These are phyloP conservation scores for Alternaria novae-zelandiae DNA, from an alignment of 2,329 filamentous ascomycete genomes.

Conservation along the genomic window DNA sequence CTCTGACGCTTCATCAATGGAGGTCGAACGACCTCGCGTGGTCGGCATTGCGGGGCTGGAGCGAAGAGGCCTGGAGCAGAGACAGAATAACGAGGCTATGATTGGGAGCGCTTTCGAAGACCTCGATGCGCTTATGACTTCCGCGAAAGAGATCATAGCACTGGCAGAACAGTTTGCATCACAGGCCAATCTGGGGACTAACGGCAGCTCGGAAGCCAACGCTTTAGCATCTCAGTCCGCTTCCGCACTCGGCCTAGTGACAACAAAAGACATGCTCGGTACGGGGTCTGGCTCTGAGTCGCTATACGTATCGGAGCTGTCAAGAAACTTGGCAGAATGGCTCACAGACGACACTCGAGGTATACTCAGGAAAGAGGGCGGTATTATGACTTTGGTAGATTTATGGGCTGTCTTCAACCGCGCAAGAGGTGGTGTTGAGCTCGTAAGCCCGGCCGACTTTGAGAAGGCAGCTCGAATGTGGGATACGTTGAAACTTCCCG, in stretches of 20 bases:
- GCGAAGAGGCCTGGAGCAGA: slow-evolving; percentile 79
- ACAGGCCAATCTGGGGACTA: slow-evolving; percentile 66
- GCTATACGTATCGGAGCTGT: slow-evolving; percentile 76
- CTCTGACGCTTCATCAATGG: slow-evolving; percentile 23
- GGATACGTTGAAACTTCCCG: slow-evolving; percentile 84
- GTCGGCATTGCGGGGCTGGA: slow-evolving; percentile 94
- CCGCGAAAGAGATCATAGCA: slow-evolving; percentile 93
- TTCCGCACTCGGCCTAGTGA: slow-evolving; percentile 84
- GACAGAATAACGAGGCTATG: slow-evolving; percentile 90
- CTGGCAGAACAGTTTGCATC: slow-evolving; percentile 86
- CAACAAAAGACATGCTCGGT: slow-evolving; percentile 91
- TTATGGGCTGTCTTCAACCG: slow-evolving; percentile 78
- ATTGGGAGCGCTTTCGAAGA: slow-evolving; percentile 97
- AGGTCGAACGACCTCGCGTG: slow-evolving; percentile 58
- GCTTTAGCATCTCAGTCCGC: slow-evolving; percentile 81
- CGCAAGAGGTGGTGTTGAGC: slow-evolving; percentile 88
- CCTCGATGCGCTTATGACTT: slow-evolving; percentile 94
- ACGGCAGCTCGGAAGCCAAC: slow-evolving; percentile 69
- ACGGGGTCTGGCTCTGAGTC: slow-evolving; percentile 77
- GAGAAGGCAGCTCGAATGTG: slow-evolving; percentile 87
- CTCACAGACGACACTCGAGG: slow-evolving; percentile 48
- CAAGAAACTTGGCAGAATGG: slow-evolving; percentile 49
- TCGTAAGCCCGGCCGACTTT: slow-evolving; percentile 90
- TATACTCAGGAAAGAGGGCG: slow-evolving; percentile 45
- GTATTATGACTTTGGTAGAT: slow-evolving; percentile 50